Base-by-base conservation (phyloP, 257 asterid species). In the Agastache rugosa region DNA sequence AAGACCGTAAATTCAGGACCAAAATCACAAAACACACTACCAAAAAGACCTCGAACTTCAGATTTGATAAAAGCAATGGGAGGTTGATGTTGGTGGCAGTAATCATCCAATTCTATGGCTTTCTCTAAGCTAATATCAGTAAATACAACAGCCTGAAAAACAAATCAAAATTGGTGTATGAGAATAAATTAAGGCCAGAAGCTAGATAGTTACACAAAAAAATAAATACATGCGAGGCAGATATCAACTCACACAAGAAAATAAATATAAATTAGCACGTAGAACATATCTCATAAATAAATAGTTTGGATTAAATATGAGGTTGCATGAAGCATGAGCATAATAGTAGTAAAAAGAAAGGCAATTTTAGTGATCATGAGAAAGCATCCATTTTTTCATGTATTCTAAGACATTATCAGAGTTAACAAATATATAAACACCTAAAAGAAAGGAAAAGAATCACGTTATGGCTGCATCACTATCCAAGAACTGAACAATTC, bases 1-100 rank as follows among this genome's bases (percentile, higher is more conserved):
- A 82, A 16, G 54, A 93, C 98, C 2, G 93, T 84, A 79, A 91
- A 93, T 80, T 82, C 87, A 4, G 98, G 95, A 70, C 98, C 98
- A 65, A 93, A 93, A 87, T 93, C 98, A 84, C 93, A 91, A 73
- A 93, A 93, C 2, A 74, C 85, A 64, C 81, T 84, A 47, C 98
- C 97, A 83, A 93, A 93, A 67, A 93, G 92, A 63, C 97, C 98
- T 76, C 97, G 78, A 27, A 91, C 93, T 83, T 93, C 98, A 42
- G 96, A 76, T 85, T 88, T 91, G 67, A 93, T 84, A 85, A 93
- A 93, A 75, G 98, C 91, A 71, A 93, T 91, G 8, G 97, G 93
- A 63, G 98, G 96, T 69, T 89, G 92, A 73, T 93, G 97, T 20
- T 70, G 83, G 85, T 83, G 98, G 74, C 98, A 93, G 80, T 84